Evolutionary conservation across 257 asterid species (phyloP).

Genomic region (Mitragyna speciosa): DNA sequence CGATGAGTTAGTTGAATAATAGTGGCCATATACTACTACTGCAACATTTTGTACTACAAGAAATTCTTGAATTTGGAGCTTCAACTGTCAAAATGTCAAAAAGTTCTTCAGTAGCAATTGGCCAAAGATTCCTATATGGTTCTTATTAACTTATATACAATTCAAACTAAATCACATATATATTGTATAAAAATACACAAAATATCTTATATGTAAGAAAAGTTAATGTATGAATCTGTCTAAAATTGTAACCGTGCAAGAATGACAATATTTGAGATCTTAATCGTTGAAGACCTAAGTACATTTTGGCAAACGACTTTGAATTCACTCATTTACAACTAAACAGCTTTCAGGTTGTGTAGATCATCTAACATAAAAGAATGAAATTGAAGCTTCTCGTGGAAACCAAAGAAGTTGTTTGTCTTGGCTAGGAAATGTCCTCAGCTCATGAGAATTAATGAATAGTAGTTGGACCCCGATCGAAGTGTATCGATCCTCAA

Average conservation of each 20-base stretch:
- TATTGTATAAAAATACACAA: no score
- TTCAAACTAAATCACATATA: no score
- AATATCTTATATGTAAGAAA: no score
- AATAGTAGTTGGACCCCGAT: not conserved
- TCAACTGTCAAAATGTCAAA: not conserved
- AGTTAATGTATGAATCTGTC: not conserved
- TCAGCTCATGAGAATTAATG: not conserved
- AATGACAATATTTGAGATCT: not conserved
- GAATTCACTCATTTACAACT: not conserved
- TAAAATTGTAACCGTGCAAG: not conserved
- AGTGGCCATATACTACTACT: not conserved
- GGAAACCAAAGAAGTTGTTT: slow-evolving; percentile 2
- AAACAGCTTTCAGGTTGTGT: not conserved
- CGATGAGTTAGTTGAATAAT: slow-evolving; percentile 15
- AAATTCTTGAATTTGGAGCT: not conserved
- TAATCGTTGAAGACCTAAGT: not conserved
- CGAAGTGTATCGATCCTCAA: not conserved
- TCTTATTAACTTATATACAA: no score
- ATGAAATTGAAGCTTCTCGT: not conserved
- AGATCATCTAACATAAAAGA: not conserved
- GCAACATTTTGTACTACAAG: not conserved
- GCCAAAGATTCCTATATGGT: no score
- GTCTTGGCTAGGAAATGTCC: not conserved
- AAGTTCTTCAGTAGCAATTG: no score
- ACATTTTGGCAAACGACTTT: not conserved